Evolutionary conservation across 2,329 filamentous ascomycete genomes (phyloP).

Genomic region (Phaeosphaeria sp.): DNA sequence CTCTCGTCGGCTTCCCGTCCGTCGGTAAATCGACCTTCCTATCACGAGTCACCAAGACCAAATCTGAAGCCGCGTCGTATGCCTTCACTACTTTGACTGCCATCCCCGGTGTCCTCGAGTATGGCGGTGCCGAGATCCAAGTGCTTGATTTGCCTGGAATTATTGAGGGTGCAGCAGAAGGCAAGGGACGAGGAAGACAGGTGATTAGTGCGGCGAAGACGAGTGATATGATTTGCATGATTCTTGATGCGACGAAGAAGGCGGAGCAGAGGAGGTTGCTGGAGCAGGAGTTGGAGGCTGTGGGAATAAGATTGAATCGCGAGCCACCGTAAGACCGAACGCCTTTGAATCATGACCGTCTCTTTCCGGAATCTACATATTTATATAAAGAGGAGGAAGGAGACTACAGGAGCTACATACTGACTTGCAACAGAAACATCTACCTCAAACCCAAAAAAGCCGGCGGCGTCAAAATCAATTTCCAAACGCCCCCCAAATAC

Average conservation of each 20-base stretch:
- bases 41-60: conserved; percentile 98
- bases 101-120: conserved; percentile 96
- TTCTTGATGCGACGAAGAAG: conserved; percentile 94
- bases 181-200: conserved; percentile 92
- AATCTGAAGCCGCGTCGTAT: conserved; percentile 94
- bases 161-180: conserved; percentile 94
- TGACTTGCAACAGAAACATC: conserved; percentile 77
- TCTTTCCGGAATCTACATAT: too few species aligned
- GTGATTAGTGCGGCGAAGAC: conserved; percentile 99
- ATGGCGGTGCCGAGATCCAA: conserved; percentile 97
- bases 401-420: too few species aligned
- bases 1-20: conserved; percentile 97
- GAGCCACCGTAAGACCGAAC: conserved; percentile 76
- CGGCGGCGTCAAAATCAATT: conserved; percentile 98
- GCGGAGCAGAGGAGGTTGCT: conserved; percentile 89
- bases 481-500: conserved; percentile 84
- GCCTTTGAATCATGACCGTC: not conserved
- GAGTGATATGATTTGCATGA: conserved; percentile 95
- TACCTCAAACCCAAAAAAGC: conserved; percentile 96
- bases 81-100: conserved; percentile 97
- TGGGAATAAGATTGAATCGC: conserved; percentile 91
- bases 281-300: conserved; percentile 91
- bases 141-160: conserved; percentile 97
- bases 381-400: not conserved
- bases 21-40: conserved; percentile 98